These are phyloP conservation scores for Purshia tridentata DNA, from an alignment of 306 rosid species.

Conservation along the genomic window DNA sequence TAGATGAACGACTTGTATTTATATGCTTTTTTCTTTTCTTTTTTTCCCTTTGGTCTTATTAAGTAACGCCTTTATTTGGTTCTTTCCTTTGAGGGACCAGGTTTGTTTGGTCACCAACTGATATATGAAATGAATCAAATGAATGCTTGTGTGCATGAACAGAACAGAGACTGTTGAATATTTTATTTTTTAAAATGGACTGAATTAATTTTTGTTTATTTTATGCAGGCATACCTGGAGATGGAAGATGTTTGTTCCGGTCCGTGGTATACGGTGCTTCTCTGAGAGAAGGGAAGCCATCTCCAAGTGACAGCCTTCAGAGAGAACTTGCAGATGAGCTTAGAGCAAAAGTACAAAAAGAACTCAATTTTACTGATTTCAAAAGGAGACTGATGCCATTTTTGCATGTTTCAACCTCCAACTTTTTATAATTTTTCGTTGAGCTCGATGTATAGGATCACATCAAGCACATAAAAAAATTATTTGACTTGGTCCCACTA, in stretches of 20 bases:
- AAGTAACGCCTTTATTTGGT: background rate
- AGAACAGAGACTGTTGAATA: no score
- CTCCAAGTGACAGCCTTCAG: conserved; percentile 57
- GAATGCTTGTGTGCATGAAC: no score
- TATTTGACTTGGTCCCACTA: no score
- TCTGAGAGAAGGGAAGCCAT: conserved; percentile 57
- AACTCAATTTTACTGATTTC: background rate
- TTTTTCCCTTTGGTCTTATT: no score
- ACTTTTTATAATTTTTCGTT: no score
- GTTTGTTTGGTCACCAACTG: no score
- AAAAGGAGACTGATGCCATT: background rate
- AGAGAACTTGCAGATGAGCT: conserved; percentile 89
- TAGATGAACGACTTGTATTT: background rate
- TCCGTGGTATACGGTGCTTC: conserved; percentile 71
- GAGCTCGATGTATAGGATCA: no score
- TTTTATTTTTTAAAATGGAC: background rate
- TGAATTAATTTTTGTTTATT: conserved; percentile 10
- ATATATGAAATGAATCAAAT: no score
- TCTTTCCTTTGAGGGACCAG: background rate
- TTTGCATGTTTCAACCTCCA: conserved; percentile 11
- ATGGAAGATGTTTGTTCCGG: conserved; percentile 90
- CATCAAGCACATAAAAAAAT: no score
- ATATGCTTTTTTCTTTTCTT: conserved; percentile 7
- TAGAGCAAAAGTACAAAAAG: conserved; percentile 49
- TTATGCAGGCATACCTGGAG: conserved; percentile 67